Percentiles rank a stretch among this genome's conserved stretches.
These are phyloP conservation scores for Phoma sp. DNA, from an alignment of 2,329 filamentous ascomycete species.

Conservation along the genomic window DNA sequence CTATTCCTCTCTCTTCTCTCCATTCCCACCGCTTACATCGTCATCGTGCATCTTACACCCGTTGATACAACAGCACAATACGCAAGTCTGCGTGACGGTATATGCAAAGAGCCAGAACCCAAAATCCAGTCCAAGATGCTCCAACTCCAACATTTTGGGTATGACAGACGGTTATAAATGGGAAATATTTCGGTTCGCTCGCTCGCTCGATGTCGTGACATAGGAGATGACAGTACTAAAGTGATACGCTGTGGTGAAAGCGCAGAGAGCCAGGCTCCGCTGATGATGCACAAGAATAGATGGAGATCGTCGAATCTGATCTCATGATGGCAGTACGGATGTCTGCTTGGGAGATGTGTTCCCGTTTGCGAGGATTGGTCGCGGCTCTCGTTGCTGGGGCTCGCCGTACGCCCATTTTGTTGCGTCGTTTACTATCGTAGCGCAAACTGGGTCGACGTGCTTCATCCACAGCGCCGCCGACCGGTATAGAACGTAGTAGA, in stretches of 20 bases:
- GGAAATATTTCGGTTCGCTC: neutral
- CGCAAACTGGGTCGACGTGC: slow-evolving; percentile 47
- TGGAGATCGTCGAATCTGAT: neutral
- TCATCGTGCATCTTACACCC: neutral
- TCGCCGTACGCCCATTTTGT: slow-evolving; percentile 46
- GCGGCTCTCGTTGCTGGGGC: slow-evolving; percentile 21
- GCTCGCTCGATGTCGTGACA: slow-evolving; percentile 4
- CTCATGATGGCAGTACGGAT: slow-evolving; percentile 33
- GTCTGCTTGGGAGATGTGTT: slow-evolving; percentile 22
- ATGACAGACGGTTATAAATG: neutral
- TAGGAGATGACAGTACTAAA: slow-evolving; percentile 16
- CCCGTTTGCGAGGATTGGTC: slow-evolving; percentile 34
- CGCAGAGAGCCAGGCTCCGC: slow-evolving; percentile 17
- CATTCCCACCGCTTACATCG: too few relatives aligned
- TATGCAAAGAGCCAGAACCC: slow-evolving; percentile 8
- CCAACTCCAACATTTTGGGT: slow-evolving; percentile 3
- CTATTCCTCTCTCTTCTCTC: neutral
- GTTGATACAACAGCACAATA: neutral
- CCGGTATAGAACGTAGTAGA: slow-evolving; percentile 48
- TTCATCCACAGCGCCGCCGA: slow-evolving; percentile 43
- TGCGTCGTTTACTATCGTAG: slow-evolving; percentile 38
- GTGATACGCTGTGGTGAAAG: slow-evolving; percentile 8
- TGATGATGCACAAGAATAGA: slow-evolving; percentile 20
- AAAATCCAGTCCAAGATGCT: slow-evolving; percentile 8
- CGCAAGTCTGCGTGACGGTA: neutral